Conservation (phyloP, 1,139 yeast genomes). For the Candida gigantensis region DNA sequence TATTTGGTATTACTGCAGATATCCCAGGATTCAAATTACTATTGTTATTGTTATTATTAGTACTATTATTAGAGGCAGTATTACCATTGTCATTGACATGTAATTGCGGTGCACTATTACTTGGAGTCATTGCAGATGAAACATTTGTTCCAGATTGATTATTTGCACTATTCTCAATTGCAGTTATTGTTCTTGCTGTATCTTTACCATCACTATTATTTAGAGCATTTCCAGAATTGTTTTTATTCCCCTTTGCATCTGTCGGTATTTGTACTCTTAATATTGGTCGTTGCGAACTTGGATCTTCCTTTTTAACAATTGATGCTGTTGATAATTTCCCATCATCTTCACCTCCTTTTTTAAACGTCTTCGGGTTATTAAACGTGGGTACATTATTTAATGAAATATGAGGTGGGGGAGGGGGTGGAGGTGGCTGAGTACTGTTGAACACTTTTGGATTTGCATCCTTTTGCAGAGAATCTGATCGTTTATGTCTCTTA, state of each 20-base stretch:
- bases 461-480: constrained; percentile 2
- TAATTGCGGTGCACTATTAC: constrained; percentile 2
- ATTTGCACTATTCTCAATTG: constrained; percentile 27
- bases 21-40: constrained; percentile 6
- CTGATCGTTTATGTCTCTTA: constrained; percentile 24
- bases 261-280: constrained; percentile 54
- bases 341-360: constrained; percentile 13
- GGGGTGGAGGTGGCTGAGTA: constrained; percentile 16
- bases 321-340: constrained; percentile 5
- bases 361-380: constrained; percentile 18
- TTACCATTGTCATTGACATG: constrained; percentile 10
- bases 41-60: constrained; percentile 13
- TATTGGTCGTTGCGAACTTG: constrained; percentile 40
- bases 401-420: constrained; percentile 30
- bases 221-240: constrained; percentile 26
- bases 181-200: constrained; percentile 36
- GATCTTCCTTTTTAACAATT: constrained; percentile 4
- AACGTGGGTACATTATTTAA: constrained; percentile 33
- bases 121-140: too few relatives aligned
- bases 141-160: not conserved
- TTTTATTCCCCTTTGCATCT: constrained; percentile 28
- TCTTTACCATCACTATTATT: constrained; percentile 11
- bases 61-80: constrained; percentile 7
- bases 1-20: constrained; percentile 9
- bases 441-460: constrained; percentile 15